phyloP scores from a whole-genome alignment of 2,329 filamentous ascomycete species.

The Calycina herbarum region DNA sequence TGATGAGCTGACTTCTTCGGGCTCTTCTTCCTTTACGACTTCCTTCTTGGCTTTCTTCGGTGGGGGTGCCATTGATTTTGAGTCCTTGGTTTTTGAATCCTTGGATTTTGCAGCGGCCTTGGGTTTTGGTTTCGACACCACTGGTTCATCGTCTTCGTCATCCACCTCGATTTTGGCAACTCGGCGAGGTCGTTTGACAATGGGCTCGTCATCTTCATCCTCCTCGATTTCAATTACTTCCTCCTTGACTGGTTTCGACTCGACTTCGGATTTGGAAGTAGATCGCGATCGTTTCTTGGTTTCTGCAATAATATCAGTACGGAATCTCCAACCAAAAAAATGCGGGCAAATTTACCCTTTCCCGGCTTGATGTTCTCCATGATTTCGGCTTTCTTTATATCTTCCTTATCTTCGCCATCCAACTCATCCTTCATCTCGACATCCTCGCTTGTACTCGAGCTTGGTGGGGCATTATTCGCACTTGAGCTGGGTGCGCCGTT shows the following conservation, averaged over 20 bases:
- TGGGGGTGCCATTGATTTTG: slow-evolving; percentile 22
- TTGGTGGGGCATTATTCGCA: slow-evolving; percentile 9
- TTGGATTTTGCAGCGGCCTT: slow-evolving; percentile 45
- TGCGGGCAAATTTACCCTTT: slow-evolving; percentile 14
- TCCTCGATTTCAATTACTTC: slow-evolving; percentile 37
- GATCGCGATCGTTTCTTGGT: slow-evolving; percentile 34
- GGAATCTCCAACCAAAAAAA: background rate
- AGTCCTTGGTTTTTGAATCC: slow-evolving; percentile 18
- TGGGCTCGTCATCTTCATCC: slow-evolving; percentile 59
- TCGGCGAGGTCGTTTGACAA: slow-evolving; percentile 55
- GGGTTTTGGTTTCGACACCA: slow-evolving; percentile 42
- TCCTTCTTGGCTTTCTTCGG: slow-evolving; percentile 21
- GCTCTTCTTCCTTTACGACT: slow-evolving; percentile 43
- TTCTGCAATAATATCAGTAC: slow-evolving; percentile 12
- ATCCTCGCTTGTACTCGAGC: slow-evolving; percentile 28
- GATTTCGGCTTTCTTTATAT: slow-evolving; percentile 34
- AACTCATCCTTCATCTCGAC: slow-evolving; percentile 33
- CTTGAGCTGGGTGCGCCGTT: slow-evolving; percentile 31
- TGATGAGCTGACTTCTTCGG: slow-evolving; percentile 36
- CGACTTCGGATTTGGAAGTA: slow-evolving; percentile 26
- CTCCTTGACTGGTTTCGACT: slow-evolving; percentile 35
- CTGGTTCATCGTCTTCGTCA: slow-evolving; percentile 28
- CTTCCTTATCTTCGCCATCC: slow-evolving; percentile 27
- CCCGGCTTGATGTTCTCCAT: slow-evolving; percentile 27
- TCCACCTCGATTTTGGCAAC: slow-evolving; percentile 39